A percentile compares a stretch with the other conserved stretches of the same genome.
phyloP scores from a whole-genome alignment of 2,329 filamentous ascomycete species.

The Drechmeria coniospora region DNA sequence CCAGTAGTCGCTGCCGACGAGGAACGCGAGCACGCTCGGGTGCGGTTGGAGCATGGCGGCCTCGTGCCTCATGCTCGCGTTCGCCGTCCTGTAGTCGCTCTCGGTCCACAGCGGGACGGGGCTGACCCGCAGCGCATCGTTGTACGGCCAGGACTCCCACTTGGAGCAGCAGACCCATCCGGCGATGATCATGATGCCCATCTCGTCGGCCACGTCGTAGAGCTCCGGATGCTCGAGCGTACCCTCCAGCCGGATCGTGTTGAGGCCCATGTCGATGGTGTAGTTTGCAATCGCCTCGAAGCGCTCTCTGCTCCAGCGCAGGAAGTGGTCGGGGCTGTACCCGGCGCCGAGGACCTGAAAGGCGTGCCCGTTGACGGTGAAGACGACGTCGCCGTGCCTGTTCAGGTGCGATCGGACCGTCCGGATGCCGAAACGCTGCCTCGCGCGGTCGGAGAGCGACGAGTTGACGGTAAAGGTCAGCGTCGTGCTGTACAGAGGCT shows the following conservation, averaged over 20 bases:
- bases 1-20: slow-evolving; percentile 50
- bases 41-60: slow-evolving; percentile 43
- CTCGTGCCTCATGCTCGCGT: slow-evolving; percentile 42
- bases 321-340: slow-evolving; percentile 45
- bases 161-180: slow-evolving; percentile 56
- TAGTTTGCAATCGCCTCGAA: slow-evolving; percentile 34
- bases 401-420: slow-evolving; percentile 34
- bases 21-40: slow-evolving; percentile 40
- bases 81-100: slow-evolving; percentile 38
- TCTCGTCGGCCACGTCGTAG: slow-evolving; percentile 40
- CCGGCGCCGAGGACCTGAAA: slow-evolving; percentile 48
- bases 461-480: slow-evolving; percentile 15
- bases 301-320: slow-evolving; percentile 36
- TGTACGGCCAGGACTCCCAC: slow-evolving; percentile 50
- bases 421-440: slow-evolving; percentile 14
- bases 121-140: slow-evolving; percentile 30
- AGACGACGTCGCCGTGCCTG: slow-evolving; percentile 35
- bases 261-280: slow-evolving; percentile 44
- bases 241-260: slow-evolving; percentile 48
- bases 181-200: slow-evolving; percentile 45
- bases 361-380: slow-evolving; percentile 37
- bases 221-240: slow-evolving; percentile 48
- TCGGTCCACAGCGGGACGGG: slow-evolving; percentile 28
- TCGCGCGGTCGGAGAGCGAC: slow-evolving; percentile 13
- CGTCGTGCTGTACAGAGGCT: slow-evolving; percentile 30